Evolutionary conservation across 768 basidiomycete species (phyloP), one percentile per base, ranked within the genome.

Genomic region (Pleurotus tuber-regium): DNA sequence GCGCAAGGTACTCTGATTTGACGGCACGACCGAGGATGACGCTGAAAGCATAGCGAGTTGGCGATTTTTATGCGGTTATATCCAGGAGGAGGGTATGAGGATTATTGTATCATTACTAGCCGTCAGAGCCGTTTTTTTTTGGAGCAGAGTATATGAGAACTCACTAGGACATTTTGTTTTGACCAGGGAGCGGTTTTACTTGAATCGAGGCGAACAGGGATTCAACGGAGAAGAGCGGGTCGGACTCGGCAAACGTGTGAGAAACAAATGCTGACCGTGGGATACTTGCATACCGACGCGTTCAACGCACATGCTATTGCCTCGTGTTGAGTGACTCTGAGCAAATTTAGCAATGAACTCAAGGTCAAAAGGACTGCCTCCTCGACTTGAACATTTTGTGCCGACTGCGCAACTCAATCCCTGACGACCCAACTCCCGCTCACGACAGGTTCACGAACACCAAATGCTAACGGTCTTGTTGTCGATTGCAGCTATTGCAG

Each of bases 1-100:
- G 76, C 18, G 84, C 79, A 57, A 92, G 78, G 74, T 89, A 83
- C 73, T 92, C 87, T 64, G 83, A 86, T 75, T 87, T 89, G 62
- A 92, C 76, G 64, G 78, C 79, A 58, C 89, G 87, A 66, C 90
- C 90, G 56, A 89, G 64, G 62, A 92, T 85, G 55, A 78, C 73
- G 78, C 90, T 92, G 63, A 14, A 18, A 42, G 23, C 19, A 42
- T 12, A 24, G 40, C n/a, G 12, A 38, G n/a, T 7, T 38, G n/a
- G 35, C 14, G 35, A 38, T 38, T 38, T 38, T 38, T 38, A 38
- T 16, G 35, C 35, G 35, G 35, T 38, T 38, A 9, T 38, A 38
- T n/a, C 35, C 8, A 36, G 12, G 9, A 16, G 35, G n/a, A 38
- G 3, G 19, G 35, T 19, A 38, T 16, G 35, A 38, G 35, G 14